These are phyloP conservation scores for Micractinium conductrix DNA, from an alignment of 139 green algal species.

Conservation along the genomic window DNA sequence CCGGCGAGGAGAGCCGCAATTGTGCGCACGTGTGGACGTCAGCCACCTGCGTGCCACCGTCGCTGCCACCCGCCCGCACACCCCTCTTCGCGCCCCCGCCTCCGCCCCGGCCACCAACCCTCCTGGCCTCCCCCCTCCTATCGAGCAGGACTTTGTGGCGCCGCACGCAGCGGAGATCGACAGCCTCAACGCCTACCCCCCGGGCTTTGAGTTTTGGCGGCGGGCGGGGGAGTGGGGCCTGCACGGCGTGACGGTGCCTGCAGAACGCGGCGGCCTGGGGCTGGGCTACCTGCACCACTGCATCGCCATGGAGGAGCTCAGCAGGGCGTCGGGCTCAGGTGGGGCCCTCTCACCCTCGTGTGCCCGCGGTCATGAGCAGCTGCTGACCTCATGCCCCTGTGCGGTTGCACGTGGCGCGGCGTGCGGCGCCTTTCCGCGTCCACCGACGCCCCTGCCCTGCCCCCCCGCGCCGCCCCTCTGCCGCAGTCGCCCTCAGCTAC, in stretches of 20 bases:
- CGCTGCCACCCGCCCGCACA: no score
- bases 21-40: no score
- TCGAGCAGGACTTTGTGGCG: slow-evolving; percentile 67
- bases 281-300: slow-evolving; percentile 88
- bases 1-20: no score
- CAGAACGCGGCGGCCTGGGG: slow-evolving; percentile 85
- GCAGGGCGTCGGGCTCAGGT: slow-evolving; percentile 74
- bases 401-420: no score
- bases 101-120: no score
- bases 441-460: not conserved
- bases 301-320: slow-evolving; percentile 95
- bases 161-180: slow-evolving; percentile 84
- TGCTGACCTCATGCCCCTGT: no score
- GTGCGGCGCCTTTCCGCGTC: no score
- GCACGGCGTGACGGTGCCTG: slow-evolving; percentile 83
- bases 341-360: not conserved
- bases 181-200: slow-evolving; percentile 80
- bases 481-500: slow-evolving; percentile 74
- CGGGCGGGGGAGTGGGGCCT: slow-evolving; percentile 87
- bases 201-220: slow-evolving; percentile 82
- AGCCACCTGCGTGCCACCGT: no score
- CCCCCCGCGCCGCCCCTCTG: not conserved
- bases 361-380: no score
- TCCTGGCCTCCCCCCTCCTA: no score
- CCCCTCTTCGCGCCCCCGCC: no score